Conservation (phyloP, 345 rosid species). For the Citrus glauca region DNA sequence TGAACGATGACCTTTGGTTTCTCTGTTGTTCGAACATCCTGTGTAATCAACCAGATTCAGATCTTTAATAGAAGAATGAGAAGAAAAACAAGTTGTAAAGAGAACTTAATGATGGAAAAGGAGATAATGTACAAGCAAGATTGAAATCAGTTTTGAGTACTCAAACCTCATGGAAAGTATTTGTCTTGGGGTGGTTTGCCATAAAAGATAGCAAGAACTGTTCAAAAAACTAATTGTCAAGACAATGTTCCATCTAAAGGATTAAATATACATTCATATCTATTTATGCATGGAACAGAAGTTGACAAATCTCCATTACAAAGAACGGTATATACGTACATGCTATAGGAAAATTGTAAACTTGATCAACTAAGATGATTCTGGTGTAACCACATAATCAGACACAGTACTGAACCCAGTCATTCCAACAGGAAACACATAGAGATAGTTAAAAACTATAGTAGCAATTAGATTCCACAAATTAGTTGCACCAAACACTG, state of each 20-base stretch:
- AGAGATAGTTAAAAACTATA: background rate
- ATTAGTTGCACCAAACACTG: background rate
- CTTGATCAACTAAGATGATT: background rate
- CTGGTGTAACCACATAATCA: background rate
- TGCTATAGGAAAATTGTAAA: background rate
- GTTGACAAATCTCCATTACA: background rate
- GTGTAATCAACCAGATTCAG: conserved; percentile 6
- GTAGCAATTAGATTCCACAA: background rate
- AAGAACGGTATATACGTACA: background rate
- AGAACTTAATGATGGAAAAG: background rate
- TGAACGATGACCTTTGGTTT: conserved; percentile 30
- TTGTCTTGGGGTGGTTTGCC: background rate
- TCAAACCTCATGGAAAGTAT: background rate
- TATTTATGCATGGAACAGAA: background rate
- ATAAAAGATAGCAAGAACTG: conserved; percentile 19
- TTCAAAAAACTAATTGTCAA: conserved; percentile 19
- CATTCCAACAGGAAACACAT: background rate
- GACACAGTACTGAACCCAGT: background rate
- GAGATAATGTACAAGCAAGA: background rate
- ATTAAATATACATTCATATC: background rate
- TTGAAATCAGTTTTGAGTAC: background rate
- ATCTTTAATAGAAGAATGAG: background rate
- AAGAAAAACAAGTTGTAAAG: background rate
- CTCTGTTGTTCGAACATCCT: conserved; percentile 23
- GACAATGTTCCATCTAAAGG: background rate